A percentile compares a stretch with the other conserved stretches of the same genome.
These are phyloP conservation scores for Neurospora tetraspora DNA, from an alignment of 495 filamentous ascomycete species.

Conservation along the genomic window DNA sequence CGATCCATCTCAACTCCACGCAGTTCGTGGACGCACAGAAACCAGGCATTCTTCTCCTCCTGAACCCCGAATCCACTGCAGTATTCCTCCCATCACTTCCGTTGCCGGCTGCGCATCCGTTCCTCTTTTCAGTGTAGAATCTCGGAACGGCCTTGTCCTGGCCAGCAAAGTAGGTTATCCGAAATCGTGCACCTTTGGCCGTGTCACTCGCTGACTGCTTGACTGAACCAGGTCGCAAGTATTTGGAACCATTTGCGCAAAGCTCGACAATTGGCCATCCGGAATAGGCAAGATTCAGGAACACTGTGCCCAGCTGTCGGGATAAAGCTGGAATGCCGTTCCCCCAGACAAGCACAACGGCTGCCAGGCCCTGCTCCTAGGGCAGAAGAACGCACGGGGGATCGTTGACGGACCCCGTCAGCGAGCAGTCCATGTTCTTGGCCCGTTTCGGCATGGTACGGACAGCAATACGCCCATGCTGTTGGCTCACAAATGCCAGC, in stretches of 20 bases:
- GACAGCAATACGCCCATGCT: slow-evolving; percentile 6
- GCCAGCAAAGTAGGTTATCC: neutral
- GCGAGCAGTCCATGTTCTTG: neutral
- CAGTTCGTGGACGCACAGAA: neutral
- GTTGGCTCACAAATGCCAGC: slow-evolving; percentile 8
- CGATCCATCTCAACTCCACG: neutral
- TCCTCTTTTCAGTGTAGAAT: neutral
- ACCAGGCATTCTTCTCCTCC: neutral
- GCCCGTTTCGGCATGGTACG: slow-evolving; percentile 9
- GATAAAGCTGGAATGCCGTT: neutral
- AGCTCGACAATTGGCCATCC: neutral
- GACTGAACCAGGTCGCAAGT: neutral
- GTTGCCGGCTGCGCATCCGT: neutral
- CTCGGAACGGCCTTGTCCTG: neutral
- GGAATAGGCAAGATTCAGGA: neutral
- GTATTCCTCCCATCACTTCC: neutral
- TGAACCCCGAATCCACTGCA: neutral
- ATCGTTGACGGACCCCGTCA: neutral
- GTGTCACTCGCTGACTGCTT: neutral
- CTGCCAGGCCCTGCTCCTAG: neutral
- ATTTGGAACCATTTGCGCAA: neutral
- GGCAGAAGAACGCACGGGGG: neutral
- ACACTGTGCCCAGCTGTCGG: neutral
- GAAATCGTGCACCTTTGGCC: neutral
- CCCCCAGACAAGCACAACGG: neutral